Evolutionary conservation across 495 filamentous ascomycete genomes (phyloP), one percentile per base, ranked within the genome.

Genomic region (Penicillium manginii): DNA sequence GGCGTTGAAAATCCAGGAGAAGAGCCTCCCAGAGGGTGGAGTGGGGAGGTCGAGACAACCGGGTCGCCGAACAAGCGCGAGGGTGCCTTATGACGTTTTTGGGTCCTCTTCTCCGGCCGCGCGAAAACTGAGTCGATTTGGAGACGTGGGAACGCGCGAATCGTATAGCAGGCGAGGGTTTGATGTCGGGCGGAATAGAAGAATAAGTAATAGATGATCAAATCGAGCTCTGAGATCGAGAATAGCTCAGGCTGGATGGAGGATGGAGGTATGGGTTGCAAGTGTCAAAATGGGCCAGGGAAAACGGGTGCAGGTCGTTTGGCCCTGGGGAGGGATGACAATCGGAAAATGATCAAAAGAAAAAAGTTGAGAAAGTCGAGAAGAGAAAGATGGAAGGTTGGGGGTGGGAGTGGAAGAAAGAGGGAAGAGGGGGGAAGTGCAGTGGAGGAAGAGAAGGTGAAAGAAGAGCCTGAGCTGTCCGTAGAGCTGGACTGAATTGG

Each of bases 241-340:
- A 55, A 59, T 32, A 67, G 57, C 58, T 60, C 59, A 62, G 47
- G 51, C 49, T 19, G 48, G 62, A 67, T 57, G 60, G 57, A 57
- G 59, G 57, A 54, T 55, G 52, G 62, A 64, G 57, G 63, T 58
- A 58, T 60, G 55, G 55, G 62, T 57, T 47, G 53, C 45, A 61
- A 49, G 23, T 45, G 68, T 68, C 71, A 72, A 70, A 70, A 59
- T 35, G 46, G 60, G 55, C 40, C 68, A 71, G 73, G 73, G 68
- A 66, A 64, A 77, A 74, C 72, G 75, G 17, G 79, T 82, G 79
- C 79, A 82, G 79, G 79, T 76, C 78, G 77, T 70, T 66, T 50
- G 33, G 55, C 69, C 69, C 67, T 63, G 63, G 60, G 40, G 58
- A n/a, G n/a, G 52, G 54, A 58, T 66, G 67, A 72, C 69, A 49